phyloP scores from a whole-genome alignment of 805 yeast genomes.

The Candida caryicola region DNA sequence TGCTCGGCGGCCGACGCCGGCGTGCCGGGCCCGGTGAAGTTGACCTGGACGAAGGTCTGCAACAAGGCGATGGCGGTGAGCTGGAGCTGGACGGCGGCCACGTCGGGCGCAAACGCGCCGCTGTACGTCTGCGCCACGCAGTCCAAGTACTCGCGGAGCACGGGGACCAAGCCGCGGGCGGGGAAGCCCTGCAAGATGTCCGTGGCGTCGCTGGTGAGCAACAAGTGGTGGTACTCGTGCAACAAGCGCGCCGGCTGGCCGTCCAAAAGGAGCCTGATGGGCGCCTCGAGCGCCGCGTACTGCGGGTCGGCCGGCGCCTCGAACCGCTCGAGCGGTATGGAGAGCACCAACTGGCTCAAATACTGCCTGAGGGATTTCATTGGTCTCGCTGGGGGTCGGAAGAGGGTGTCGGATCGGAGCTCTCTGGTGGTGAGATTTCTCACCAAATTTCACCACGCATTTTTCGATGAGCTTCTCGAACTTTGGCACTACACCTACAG shows the following conservation, averaged over 20 bases:
- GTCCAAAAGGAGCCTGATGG: slow-evolving; percentile 17
- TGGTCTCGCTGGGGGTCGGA: too few species aligned
- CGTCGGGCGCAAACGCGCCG: slow-evolving; percentile 8
- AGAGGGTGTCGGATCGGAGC: too few species aligned
- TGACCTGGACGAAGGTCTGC: slow-evolving; percentile 69
- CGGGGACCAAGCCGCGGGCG: slow-evolving; percentile 13
- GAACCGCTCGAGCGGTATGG: slow-evolving; percentile 16
- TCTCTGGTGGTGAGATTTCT: background rate
- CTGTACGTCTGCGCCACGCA: slow-evolving; percentile 9
- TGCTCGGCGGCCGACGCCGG: slow-evolving; percentile 33
- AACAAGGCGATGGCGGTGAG: slow-evolving; percentile 57
- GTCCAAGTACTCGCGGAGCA: slow-evolving; percentile 17
- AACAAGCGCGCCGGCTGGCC: slow-evolving; percentile 28
- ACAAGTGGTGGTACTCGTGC: slow-evolving; percentile 14
- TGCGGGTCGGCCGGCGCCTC: slow-evolving; percentile 8
- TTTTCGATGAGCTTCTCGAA: background rate
- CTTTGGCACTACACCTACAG: background rate
- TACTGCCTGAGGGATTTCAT: slow-evolving; percentile 10
- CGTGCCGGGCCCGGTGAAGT: slow-evolving; percentile 79
- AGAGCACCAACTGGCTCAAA: slow-evolving; percentile 18
- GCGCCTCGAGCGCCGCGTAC: slow-evolving; percentile 10
- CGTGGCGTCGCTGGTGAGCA: slow-evolving; percentile 15
- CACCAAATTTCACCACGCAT: background rate
- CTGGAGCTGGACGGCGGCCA: slow-evolving; percentile 23
- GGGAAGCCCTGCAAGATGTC: slow-evolving; percentile 22